Evolutionary conservation across 768 basidiomycete genomes (phyloP), one percentile per base, ranked within the genome.

Genomic region (Tulasnella sp.): DNA sequence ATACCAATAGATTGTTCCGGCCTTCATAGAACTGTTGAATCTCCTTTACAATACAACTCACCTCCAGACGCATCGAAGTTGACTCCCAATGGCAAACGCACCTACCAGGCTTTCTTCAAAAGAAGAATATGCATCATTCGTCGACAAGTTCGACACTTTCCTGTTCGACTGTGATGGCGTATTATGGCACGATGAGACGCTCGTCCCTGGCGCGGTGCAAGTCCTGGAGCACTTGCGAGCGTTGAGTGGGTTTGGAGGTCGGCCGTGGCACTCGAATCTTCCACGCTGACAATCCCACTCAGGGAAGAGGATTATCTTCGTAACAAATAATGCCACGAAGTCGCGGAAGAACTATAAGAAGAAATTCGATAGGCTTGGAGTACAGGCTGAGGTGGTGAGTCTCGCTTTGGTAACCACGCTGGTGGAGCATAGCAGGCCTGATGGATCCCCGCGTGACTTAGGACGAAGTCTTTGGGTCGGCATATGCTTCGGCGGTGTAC

Each of bases 401-500:
- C n/a, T 34, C 17, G 19, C 22, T 15, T 15, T 25, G 15, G 34
- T 52, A 2, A 54, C 67, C 74, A 19, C 19, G n/a, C n/a, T n/a
- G n/a, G n/a, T 49, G 22, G 49, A 3, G 22, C 40, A 54, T 58
- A n/a, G 19, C 29, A n/a, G 31, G 17, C 5, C 45, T 77, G 17
- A 71, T 31, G 37, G 37, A 54, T 54, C 72, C n/a, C 25, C 22
- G 73, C 39, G 74, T 58, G 58, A 11, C 17, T 11, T 79, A 99
- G 97, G 93, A 97, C 77, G 97, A 99, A 82, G 94, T 99, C 74
- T 98, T 94, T 79, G 94, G 96, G 72, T 99, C 97, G 7, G 97
- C 96, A 1, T 99, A 93, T 79, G 91, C 91, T 0, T 85, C 92
- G 15, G 92, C 91, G 0, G 89, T 91, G 42, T 93, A 98, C 83